Evolutionary conservation across 2,329 filamentous ascomycete species (phyloP).

Genomic region (Aspergillus ochraceus): DNA sequence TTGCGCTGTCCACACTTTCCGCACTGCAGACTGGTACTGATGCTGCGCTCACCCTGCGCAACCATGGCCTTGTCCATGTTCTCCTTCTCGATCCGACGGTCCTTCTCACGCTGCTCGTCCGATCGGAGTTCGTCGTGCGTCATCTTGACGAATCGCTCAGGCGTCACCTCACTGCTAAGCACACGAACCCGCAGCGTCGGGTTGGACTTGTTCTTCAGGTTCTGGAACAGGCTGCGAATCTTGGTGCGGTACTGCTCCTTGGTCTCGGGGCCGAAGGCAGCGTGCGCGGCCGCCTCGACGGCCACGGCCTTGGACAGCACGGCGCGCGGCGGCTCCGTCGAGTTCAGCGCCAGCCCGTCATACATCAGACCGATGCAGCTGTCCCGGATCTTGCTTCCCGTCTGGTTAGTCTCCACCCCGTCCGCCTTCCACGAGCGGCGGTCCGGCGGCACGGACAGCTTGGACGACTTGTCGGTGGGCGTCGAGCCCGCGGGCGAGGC

Average conservation of each 20-base stretch:
- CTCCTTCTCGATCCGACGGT: conserved; percentile 76
- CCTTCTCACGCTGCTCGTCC: conserved; percentile 73
- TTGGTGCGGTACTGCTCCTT: conserved; percentile 77
- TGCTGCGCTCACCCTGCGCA: conserved; percentile 84
- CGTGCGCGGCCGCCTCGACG: conserved; percentile 75
- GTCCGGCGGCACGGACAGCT: conserved; percentile 61
- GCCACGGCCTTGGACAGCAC: conserved; percentile 68
- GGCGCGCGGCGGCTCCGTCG: conserved; percentile 58
- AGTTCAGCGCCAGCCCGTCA: conserved; percentile 80
- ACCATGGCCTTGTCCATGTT: conserved; percentile 99
- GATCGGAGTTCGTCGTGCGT: conserved; percentile 88
- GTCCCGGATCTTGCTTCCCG: conserved; percentile 72
- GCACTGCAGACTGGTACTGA: conserved; percentile 84
- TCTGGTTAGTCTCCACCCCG: conserved; percentile 74
- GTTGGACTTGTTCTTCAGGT: conserved; percentile 92
- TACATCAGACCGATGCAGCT: conserved; percentile 89
- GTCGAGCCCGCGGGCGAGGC: conserved; percentile 52
- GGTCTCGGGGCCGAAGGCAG: conserved; percentile 67
- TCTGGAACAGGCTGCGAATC: conserved; percentile 89
- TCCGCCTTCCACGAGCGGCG: conserved; percentile 83
- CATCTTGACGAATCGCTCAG: conserved; percentile 81
- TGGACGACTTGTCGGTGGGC: conserved; percentile 52
- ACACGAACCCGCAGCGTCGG: conserved; percentile 73
- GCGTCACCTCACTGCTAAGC: conserved; percentile 68
- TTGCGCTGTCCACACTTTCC: conserved; percentile 90